Evolutionary conservation across 352 stramenopile genomes (phyloP), one percentile per base, ranked within the genome.

Genomic region (Aphanomyces stellatus): DNA sequence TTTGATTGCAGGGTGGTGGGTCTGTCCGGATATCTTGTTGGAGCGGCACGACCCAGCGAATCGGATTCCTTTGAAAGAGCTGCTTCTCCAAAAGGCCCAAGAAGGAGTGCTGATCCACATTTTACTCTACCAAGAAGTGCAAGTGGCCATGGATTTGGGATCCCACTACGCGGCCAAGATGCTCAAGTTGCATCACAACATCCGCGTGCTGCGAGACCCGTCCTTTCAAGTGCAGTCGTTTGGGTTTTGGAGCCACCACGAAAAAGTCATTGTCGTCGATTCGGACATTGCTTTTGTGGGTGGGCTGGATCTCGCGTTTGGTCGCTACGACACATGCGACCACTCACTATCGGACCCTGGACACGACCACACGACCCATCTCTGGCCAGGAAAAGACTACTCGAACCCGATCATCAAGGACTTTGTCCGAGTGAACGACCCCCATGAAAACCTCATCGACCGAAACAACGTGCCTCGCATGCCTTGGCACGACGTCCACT

Each of bases 201-300:
- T 97, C 56, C 84, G 85, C 13, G 89, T 96, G 25, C 72, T 97
- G 30, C 85, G 91, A 0, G 90, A 97, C 66, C 90, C 90, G 3
- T 90, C 92, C 64, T 96, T 96, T 66, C 87, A 93, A 72, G 91
- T 95, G 41, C 85, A 95, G 74, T 90, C 80, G 72, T 71, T 95
- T 13, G 87, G 87, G 2, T 96, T 97, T 48, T 97, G 88, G 90
- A 96, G 84, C 33, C 91, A 97, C 72, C 91, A 97, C 74, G 91
- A 97, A 67, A 97, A 97, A 69, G 88, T 97, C 41, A 88, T 96
- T 28, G 90, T 91, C 51, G 78, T 97, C 28, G 91, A 97, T 53
- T 87, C 95, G 55, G 87, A 79, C 13, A 51, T 93, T 22, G 79
- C 85, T 19, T 95, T 95, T 60, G 75, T 89, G 4, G 87, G 87